Evolutionary conservation across 306 rosid genomes (phyloP).

Genomic region (Oemleria cerasiformis): DNA sequence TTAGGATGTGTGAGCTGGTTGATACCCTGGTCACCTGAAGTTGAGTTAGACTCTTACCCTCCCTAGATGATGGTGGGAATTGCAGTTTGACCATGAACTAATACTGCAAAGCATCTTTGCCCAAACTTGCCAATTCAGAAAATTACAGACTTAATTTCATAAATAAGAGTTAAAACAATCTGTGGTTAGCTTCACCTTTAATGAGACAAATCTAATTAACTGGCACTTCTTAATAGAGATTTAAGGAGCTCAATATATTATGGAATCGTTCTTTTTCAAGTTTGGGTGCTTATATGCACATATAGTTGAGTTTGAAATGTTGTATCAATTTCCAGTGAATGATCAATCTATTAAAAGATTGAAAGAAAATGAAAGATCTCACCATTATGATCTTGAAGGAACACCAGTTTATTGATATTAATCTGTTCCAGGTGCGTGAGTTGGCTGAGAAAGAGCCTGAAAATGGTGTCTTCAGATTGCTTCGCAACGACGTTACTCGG

Average conservation of each 20-base stretch:
- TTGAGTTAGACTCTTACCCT: background rate
- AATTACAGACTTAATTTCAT: background rate
- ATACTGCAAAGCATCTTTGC: background rate
- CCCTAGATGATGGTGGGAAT: background rate
- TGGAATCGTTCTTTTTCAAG: background rate
- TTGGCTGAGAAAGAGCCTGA: conserved; percentile 91
- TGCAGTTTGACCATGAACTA: background rate
- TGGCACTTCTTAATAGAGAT: background rate
- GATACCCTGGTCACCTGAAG: background rate
- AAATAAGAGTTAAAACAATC: background rate
- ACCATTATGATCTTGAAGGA: conserved; percentile 19
- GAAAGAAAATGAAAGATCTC: background rate
- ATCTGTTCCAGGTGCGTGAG: conserved; percentile 59
- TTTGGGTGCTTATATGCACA: background rate
- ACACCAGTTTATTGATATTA: conserved; percentile 23
- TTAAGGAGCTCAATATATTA: background rate
- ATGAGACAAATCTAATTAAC: background rate
- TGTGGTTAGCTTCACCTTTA: background rate
- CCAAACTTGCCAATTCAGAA: background rate
- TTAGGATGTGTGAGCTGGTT: background rate
- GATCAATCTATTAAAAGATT: background rate
- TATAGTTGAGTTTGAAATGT: background rate
- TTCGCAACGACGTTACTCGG: conserved; percentile 83
- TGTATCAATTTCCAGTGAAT: background rate
- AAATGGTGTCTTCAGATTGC: conserved; percentile 86